Conservation (phyloP, 768 basidiomycete species). For the Strobilomyces confusus region DNA sequence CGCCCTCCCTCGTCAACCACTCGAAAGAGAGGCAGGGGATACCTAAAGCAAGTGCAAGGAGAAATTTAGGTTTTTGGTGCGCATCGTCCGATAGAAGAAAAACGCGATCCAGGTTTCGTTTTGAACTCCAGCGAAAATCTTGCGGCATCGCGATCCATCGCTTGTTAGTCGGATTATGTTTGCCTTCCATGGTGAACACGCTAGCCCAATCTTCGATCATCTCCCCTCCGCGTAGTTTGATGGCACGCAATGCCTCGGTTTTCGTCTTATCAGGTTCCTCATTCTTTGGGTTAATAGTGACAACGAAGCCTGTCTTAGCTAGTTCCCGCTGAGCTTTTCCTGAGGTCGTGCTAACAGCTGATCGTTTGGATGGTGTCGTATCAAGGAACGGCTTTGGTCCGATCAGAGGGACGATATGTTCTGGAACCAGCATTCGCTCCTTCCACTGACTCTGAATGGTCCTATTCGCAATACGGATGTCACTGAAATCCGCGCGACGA, state of each 20-base stretch:
- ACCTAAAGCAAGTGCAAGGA: conserved; percentile 79
- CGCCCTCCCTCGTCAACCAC: conserved; percentile 40
- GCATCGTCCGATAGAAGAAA: conserved; percentile 67
- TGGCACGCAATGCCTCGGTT: conserved; percentile 38
- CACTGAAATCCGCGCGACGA: conserved; percentile 30
- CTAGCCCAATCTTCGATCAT: conserved; percentile 61
- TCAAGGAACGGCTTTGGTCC: conserved; percentile 33
- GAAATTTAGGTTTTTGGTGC: conserved; percentile 72
- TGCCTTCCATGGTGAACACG: conserved; percentile 55
- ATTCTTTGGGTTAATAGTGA: conserved; percentile 45
- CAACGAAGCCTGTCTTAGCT: conserved; percentile 52
- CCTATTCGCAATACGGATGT: conserved; percentile 49
- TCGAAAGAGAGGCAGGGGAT: conserved; percentile 70
- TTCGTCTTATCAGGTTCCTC: conserved; percentile 39
- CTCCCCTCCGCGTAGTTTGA: conserved; percentile 50
- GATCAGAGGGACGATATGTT: conserved; percentile 41
- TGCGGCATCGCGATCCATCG: conserved; percentile 50
- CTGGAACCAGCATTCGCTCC: conserved; percentile 43
- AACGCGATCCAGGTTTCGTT: conserved; percentile 40
- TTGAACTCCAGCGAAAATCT: conserved; percentile 44
- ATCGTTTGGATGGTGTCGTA: conserved; percentile 49
- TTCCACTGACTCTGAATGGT: conserved; percentile 51
- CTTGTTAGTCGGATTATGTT: conserved; percentile 37
- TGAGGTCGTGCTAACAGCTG: conserved; percentile 37
- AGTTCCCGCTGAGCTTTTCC: conserved; percentile 37